Conservation (phyloP, 805 yeast genomes). For the Jamesozyma piceae region DNA sequence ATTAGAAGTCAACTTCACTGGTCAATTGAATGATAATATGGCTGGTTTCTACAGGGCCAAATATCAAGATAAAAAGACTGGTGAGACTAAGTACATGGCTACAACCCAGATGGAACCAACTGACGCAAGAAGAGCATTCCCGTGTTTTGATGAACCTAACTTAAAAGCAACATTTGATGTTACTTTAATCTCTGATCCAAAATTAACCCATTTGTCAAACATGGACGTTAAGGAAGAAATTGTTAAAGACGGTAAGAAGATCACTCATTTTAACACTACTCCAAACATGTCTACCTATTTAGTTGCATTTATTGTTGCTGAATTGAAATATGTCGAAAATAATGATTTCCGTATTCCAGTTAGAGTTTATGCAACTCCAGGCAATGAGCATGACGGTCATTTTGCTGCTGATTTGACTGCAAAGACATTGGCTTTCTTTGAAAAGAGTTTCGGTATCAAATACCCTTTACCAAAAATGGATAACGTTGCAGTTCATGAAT, state of each 20-base stretch:
- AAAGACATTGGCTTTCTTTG: constrained; percentile 64
- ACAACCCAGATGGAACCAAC: constrained; percentile 84
- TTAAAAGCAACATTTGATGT: constrained; percentile 66
- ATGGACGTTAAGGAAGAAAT: constrained; percentile 53
- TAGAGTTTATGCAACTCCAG: constrained; percentile 73
- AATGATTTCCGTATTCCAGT: constrained; percentile 63
- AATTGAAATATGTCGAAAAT: constrained; percentile 62
- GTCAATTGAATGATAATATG: constrained; percentile 66
- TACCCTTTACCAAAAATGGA: constrained; percentile 77
- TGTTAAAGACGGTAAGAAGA: constrained; percentile 39
- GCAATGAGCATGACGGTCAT: constrained; percentile 59
- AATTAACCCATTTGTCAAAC: constrained; percentile 55
- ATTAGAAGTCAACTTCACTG: constrained; percentile 46
- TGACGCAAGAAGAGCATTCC: constrained; percentile 81
- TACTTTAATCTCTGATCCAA: constrained; percentile 46
- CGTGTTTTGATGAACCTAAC: constrained; percentile 78
- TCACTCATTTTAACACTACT: constrained; percentile 59
- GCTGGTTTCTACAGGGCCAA: constrained; percentile 73
- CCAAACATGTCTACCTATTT: constrained; percentile 80
- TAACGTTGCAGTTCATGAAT: constrained; percentile 75
- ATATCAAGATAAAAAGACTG: constrained; percentile 47
- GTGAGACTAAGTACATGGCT: constrained; percentile 61
- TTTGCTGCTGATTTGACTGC: constrained; percentile 70
- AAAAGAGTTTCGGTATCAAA: constrained; percentile 60
- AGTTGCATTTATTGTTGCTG: constrained; percentile 77